A percentile compares a stretch with the other conserved stretches of the same genome.
These are phyloP conservation scores for Emydomyces testavorans DNA, from an alignment of 2,329 filamentous ascomycete species.

Conservation along the genomic window DNA sequence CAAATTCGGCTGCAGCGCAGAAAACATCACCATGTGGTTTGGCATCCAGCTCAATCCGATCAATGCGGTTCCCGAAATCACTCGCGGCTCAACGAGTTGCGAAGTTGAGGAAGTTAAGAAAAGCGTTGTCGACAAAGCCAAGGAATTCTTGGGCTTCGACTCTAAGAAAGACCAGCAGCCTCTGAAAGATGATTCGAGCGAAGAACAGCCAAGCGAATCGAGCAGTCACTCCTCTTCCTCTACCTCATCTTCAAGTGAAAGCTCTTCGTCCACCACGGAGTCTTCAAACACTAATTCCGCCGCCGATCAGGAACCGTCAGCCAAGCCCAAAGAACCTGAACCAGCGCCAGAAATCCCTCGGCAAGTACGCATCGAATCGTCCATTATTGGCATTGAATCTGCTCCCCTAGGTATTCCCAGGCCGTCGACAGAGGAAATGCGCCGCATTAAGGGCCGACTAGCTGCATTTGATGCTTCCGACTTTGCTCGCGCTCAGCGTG, in stretches of 20 bases:
- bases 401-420: slow-evolving; percentile 36
- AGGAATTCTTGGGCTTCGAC: slow-evolving; percentile 88
- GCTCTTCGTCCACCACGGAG: slow-evolving; percentile 36
- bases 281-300: slow-evolving; percentile 25
- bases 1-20: slow-evolving; percentile 62
- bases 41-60: slow-evolving; percentile 58
- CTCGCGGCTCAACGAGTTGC: slow-evolving; percentile 69
- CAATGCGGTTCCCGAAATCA: slow-evolving; percentile 69
- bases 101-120: slow-evolving; percentile 66
- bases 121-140: slow-evolving; percentile 83
- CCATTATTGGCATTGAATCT: slow-evolving; percentile 42
- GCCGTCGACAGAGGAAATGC: slow-evolving; percentile 28
- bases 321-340: slow-evolving; percentile 29
- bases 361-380: slow-evolving; percentile 41
- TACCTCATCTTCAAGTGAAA: slow-evolving; percentile 18
- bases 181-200: slow-evolving; percentile 48
- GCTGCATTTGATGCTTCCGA: slow-evolving; percentile 80
- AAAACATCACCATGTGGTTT: slow-evolving; percentile 70
- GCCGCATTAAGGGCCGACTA: slow-evolving; percentile 57
- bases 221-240: slow-evolving; percentile 23
- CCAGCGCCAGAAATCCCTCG: slow-evolving; percentile 27
- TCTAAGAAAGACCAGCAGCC: slow-evolving; percentile 73
- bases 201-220: slow-evolving; percentile 39
- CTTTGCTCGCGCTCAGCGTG: slow-evolving; percentile 59
- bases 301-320: slow-evolving; percentile 38